A percentile compares a stretch with the other conserved stretches of the same genome.
Conservation (phyloP, 768 basidiomycete genomes). For the Suillus lakei region DNA sequence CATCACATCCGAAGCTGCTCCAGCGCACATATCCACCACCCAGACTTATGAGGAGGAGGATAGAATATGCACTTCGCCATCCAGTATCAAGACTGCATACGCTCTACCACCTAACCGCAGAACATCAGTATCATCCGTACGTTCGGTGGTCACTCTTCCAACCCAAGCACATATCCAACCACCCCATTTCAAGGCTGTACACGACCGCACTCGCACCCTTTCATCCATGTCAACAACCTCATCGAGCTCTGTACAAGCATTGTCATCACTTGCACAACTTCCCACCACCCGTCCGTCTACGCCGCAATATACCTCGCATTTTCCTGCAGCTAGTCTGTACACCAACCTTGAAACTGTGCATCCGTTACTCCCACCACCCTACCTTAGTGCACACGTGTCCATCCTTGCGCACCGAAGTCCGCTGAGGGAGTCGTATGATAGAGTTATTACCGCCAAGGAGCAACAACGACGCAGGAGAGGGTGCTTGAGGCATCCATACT, state of each 20-base stretch:
- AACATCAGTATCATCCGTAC: constrained; percentile 61
- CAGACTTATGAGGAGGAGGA: constrained; percentile 32
- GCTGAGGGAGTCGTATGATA: constrained; percentile 71
- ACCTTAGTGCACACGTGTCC: constrained; percentile 72
- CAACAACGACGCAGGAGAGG: constrained; percentile 27
- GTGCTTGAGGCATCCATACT: neutral
- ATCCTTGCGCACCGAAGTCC: constrained; percentile 68
- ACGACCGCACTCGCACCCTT: constrained; percentile 57
- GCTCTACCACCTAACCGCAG: constrained; percentile 45
- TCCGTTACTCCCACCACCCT: constrained; percentile 73
- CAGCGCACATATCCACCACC: constrained; percentile 47
- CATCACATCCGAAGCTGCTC: constrained; percentile 55
- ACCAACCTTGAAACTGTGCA: constrained; percentile 65
- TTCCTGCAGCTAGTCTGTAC: constrained; percentile 64
- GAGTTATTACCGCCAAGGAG: constrained; percentile 63
- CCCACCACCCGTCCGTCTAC: constrained; percentile 43
- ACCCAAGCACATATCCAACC: constrained; percentile 38
- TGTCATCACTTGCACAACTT: constrained; percentile 60
- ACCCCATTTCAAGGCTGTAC: constrained; percentile 35
- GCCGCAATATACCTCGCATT: constrained; percentile 58
- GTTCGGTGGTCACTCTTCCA: constrained; percentile 64
- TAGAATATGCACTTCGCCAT: constrained; percentile 36
- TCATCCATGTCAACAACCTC: constrained; percentile 59
- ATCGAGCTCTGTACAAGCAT: constrained; percentile 52
- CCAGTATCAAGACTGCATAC: constrained; percentile 43